Evolutionary conservation across 73 alveolate genomes (phyloP), one percentile per base, ranked within the genome.

Genomic region (Stentor coeruleus): DNA sequence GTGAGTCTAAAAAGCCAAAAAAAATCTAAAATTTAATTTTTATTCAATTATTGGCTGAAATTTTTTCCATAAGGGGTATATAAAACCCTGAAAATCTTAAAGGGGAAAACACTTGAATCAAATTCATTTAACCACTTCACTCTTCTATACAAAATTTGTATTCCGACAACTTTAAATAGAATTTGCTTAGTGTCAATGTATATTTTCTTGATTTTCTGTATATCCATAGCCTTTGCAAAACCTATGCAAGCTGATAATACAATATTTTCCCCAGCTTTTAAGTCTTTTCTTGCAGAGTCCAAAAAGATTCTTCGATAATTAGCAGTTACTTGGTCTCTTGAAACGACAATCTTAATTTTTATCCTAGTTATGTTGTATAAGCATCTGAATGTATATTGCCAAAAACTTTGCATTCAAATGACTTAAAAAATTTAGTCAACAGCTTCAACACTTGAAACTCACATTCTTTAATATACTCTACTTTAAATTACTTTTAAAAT

Each of bases 351-450:
- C 97, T 92, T 38, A 97, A 83, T 57, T 93, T 95, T 72, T 95
- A 95, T 31, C 99, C 99, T 82, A 97, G 86, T 59, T 99, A 99
- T 3, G 98, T 80, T 86, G 99, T 95, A 0, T 99, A 99, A 3
- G 99, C 98, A 81, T 97, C 99, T 39, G 95, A 93, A 39, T 95
- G 82, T 39, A 95, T 97, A 88, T 98, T 92, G 84, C 95, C 99
- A 79, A 96, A 95, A 59, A 92, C 93, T 55, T 87, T 93, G 89
- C 82, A 88, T 28, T 87, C 90, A 81, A 93, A 86, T 3, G 94
- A 93, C 39, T 89, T 82, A 76, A n/a, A 6, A 20, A 38, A 75
- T 75, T 95, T 93, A 74, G 98, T 93, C 35, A 28, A 96, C 93
- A 3, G 95, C 96, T 59, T 94, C 89, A 4, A 91, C 85, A 87